Evolutionary conservation across 176 grass and related monocot species (phyloP), one percentile per base, ranked within the genome.

Genomic region (Stipa capillata): DNA sequence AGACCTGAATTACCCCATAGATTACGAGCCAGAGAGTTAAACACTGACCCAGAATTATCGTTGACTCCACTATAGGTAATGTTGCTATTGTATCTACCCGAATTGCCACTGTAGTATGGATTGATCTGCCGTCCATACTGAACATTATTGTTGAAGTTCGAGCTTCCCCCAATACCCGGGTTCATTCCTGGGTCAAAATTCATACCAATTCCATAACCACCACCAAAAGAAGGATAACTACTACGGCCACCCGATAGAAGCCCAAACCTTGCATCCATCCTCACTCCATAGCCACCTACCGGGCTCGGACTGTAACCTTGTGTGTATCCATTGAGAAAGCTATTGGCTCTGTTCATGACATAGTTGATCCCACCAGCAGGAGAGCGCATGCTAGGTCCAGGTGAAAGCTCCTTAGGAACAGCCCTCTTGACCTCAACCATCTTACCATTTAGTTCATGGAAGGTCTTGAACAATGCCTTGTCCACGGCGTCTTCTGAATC

Each of bases 371-470:
- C 94, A 9, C 85, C 71, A 2, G 83, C 79, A 65, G 87, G 91
- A 70, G 91, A 94, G 36, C 89, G 82, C 83, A 90, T 75, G 48
- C 66, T 93, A 31, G 91, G 94, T 48, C 91, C 79, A 74, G 89
- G 91, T 12, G 87, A 92, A 36, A 90, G 72, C 73, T 97, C 91
- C 79, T 94, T 97, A 12, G 91, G 91, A 82, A 94, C 89, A 20
- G 94, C 91, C 23, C 87, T 74, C 87, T 97, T 94, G 37, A 97
- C 91, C 72, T 97, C 94, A 37, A 97, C 87, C 87, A 87, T 94
- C 79, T 97, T 97, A 69, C 91, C 89, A 72, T 97, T 94, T 20
- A 97, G 80, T 81, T 97, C 91, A 59, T 97, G 94, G 63, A 97
- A 94, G n/a, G 76, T 97, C 52, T 92, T 97, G 85, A 90, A 80